Percentiles rank a stretch among this genome's conserved stretches.
phyloP scores from a whole-genome alignment of 2,329 filamentous ascomycete species.

The Echinosphaeria canescens region DNA sequence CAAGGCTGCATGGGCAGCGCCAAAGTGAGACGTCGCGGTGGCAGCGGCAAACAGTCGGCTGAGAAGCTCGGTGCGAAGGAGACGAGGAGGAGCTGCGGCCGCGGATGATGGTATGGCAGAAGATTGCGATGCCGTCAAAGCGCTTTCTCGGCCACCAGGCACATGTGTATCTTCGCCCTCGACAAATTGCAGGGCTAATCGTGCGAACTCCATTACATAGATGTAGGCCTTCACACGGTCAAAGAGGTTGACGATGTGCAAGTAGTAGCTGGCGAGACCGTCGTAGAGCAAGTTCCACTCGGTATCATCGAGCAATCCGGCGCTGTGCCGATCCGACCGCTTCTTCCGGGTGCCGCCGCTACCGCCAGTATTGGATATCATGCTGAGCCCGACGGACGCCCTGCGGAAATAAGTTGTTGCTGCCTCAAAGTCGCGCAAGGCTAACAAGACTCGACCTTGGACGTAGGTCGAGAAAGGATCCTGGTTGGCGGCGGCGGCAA shows the following conservation, averaged over 20 bases:
- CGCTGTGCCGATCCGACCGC: slow-evolving; percentile 29
- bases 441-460: slow-evolving; percentile 59
- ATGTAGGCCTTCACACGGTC: slow-evolving; percentile 59
- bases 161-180: no score
- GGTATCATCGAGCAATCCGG: slow-evolving; percentile 50
- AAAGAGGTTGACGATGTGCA: slow-evolving; percentile 66
- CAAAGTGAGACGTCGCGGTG: slow-evolving; percentile 57
- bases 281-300: slow-evolving; percentile 49
- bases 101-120: slow-evolving; percentile 1
- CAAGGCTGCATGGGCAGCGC: slow-evolving; percentile 63
- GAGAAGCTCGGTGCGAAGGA: slow-evolving; percentile 50
- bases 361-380: slow-evolving; percentile 18
- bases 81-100: slow-evolving; percentile 7
- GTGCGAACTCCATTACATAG: slow-evolving; percentile 67
- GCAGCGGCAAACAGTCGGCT: slow-evolving; percentile 70
- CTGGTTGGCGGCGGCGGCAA: slow-evolving; percentile 24
- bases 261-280: slow-evolving; percentile 67
- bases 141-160: no score
- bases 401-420: slow-evolving; percentile 64
- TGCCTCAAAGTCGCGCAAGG: slow-evolving; percentile 47
- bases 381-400: slow-evolving; percentile 57
- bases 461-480: slow-evolving; percentile 56
- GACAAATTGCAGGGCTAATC: slow-evolving; percentile 47
- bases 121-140: slow-evolving; percentile 6
- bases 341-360: no score